Evolutionary conservation across 495 filamentous ascomycete genomes (phyloP).

Genomic region (Penicillium angulare): DNA sequence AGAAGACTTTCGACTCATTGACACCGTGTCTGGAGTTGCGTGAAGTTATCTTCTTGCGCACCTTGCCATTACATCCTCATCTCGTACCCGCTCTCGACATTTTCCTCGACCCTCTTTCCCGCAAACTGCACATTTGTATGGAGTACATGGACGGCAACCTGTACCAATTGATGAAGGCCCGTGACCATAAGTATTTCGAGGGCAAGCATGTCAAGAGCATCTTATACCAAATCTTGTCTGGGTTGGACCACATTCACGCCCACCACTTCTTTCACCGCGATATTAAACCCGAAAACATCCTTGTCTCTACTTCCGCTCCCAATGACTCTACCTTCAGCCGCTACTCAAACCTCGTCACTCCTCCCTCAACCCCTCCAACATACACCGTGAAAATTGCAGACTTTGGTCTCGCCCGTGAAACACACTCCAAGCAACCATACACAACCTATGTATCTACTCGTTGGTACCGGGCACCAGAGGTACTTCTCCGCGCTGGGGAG

Average conservation of each 20-base stretch:
- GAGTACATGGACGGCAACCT: constrained; percentile 99
- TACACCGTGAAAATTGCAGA: constrained; percentile 99
- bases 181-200: constrained; percentile 92
- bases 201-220: constrained; percentile 95
- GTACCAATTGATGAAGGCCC: constrained; percentile 97
- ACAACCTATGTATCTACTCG: constrained; percentile 98
- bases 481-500: constrained; percentile 89
- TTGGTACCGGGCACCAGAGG: constrained; percentile 98
- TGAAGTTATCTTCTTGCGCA: constrained; percentile 94
- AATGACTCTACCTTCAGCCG: constrained; percentile 84
- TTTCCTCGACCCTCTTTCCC: constrained; percentile 93
- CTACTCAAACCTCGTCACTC: constrained; percentile 91
- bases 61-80: constrained; percentile 82
- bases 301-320: constrained; percentile 87
- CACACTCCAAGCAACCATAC: constrained; percentile 91
- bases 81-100: constrained; percentile 97
- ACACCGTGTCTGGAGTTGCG: constrained; percentile 84
- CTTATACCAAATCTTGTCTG: constrained; percentile 92
- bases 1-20: constrained; percentile 97
- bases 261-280: constrained; percentile 98
- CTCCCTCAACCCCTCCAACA: constrained; percentile 85
- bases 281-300: constrained; percentile 98
- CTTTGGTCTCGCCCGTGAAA: constrained; percentile 97
- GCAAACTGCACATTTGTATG: constrained; percentile 97
- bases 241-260: constrained; percentile 94